These are phyloP conservation scores for Globisporangium echinulatum DNA, from an alignment of 352 stramenopile genomes.

Conservation along the genomic window DNA sequence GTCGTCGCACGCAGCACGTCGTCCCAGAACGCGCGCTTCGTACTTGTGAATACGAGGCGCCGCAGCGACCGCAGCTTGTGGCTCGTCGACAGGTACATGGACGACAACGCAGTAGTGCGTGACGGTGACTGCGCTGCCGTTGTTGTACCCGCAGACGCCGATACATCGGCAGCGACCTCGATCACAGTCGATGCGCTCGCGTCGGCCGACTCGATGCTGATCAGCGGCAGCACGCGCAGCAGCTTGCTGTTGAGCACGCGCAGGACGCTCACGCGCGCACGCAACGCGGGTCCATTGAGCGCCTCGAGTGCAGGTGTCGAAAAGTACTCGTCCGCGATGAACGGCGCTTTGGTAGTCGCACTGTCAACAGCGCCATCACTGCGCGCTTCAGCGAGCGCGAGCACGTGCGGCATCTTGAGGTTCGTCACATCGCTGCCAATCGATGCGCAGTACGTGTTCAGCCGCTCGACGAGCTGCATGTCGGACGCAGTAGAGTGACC, in stretches of 20 bases:
- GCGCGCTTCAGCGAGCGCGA: slow-evolving; percentile 28
- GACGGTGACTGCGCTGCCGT: background rate
- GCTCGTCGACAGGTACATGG: slow-evolving; percentile 52
- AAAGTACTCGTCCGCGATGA: slow-evolving; percentile 70
- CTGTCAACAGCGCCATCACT: background rate
- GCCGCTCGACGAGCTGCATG: slow-evolving; percentile 78
- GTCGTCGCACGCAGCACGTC: slow-evolving; percentile 92
- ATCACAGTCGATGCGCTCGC: slow-evolving; percentile 31
- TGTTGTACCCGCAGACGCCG: slow-evolving; percentile 1
- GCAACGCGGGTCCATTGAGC: slow-evolving; percentile 63
- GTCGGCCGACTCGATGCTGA: slow-evolving; percentile 68
- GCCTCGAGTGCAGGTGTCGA: slow-evolving; percentile 56
- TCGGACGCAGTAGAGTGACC: slow-evolving; percentile 58
- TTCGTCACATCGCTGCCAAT: slow-evolving; percentile 83
- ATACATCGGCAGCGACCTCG: slow-evolving; percentile 25
- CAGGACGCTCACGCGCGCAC: slow-evolving; percentile 89
- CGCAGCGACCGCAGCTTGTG: slow-evolving; percentile 66
- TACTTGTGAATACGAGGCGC: slow-evolving; percentile 86
- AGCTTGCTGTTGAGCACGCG: slow-evolving; percentile 91
- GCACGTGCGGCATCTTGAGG: slow-evolving; percentile 55
- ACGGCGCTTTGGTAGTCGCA: slow-evolving; percentile 11
- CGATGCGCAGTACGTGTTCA: slow-evolving; percentile 77
- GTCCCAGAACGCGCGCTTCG: slow-evolving; percentile 93
- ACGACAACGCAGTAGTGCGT: too few species aligned
- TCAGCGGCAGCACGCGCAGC: slow-evolving; percentile 69